Evolutionary conservation across 176 grass and related monocot genomes (phyloP).

Genomic region (Oryza meridionalis): DNA sequence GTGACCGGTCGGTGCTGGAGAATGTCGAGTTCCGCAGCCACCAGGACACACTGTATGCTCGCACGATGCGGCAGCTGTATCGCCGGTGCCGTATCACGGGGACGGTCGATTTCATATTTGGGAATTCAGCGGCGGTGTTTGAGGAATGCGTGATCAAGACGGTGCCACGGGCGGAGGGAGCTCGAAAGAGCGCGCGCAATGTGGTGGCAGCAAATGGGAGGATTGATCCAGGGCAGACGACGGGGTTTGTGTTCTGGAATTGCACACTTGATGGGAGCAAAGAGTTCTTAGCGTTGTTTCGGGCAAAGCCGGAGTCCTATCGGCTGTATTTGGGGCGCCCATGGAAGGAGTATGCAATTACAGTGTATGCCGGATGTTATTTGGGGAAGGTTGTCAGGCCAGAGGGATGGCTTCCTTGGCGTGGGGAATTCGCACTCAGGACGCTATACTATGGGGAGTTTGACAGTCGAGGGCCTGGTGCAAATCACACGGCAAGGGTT

Average conservation of each 20-base stretch:
- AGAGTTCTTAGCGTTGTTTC: constrained; percentile 55
- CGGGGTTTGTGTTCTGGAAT: constrained; percentile 73
- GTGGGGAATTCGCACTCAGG: constrained; percentile 60
- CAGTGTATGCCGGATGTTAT: constrained; percentile 64
- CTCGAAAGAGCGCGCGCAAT: constrained; percentile 58
- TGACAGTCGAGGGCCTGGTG: constrained; percentile 67
- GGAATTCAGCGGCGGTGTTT: constrained; percentile 73
- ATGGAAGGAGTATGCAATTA: constrained; percentile 88
- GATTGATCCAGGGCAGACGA: constrained; percentile 75
- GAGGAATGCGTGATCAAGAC: constrained; percentile 68
- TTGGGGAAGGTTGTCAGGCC: constrained; percentile 62
- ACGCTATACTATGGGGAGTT: constrained; percentile 84
- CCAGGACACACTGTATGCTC: constrained; percentile 82
- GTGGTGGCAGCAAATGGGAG: constrained; percentile 78
- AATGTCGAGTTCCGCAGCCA: constrained; percentile 74
- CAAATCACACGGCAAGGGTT: constrained; percentile 61
- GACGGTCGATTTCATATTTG: constrained; percentile 83
- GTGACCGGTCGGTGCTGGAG: constrained; percentile 77
- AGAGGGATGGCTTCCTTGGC: constrained; percentile 85
- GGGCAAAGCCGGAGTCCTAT: constrained; percentile 53
- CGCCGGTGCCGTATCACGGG: constrained; percentile 61
- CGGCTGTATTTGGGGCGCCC: constrained; percentile 77
- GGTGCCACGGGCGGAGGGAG: constrained; percentile 58
- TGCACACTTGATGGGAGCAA: constrained; percentile 61
- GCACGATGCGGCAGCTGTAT: constrained; percentile 80